Base-by-base conservation (phyloP, 176 grass and related monocot species). In the Ensete glaucum region DNA sequence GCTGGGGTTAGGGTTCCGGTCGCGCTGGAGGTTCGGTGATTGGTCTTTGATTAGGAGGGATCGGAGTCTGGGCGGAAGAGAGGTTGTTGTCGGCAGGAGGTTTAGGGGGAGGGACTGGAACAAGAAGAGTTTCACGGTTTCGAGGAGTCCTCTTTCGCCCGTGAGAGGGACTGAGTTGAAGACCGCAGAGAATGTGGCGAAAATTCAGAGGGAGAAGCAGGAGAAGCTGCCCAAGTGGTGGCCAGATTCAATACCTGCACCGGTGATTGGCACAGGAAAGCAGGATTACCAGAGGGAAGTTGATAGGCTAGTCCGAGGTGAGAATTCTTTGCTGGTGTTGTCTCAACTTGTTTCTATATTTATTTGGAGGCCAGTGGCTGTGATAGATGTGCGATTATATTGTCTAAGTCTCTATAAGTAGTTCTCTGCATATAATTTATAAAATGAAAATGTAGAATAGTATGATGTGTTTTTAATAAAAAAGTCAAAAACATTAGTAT, bases 291-390 rank as follows among this genome's bases (percentile, higher is more conserved):
- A 67, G 23, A 80, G 73, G 52, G 49, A 82, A 12, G 79, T 73
- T 5, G 83, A 92, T 80, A 84, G 81, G 84, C 77, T 92, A 72
- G 86, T 92, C 64, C 86, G 84, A 92, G 86, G 86, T 88, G 21
- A 82, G 77, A 71, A 19, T 25, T 50, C 21, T 63, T 71, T 69
- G 0, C 62, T 24, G 49, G 25, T 23, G 27, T 54, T 62, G 66
- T 53, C 29, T 67, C 5, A 22, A 68, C 13, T 54, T 20, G 11
- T 67, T 56, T 1, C 2, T 52, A 8, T 73, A 62, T 48, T 34
- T 52, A 5, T 34, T 58, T 77, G 51, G 64, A 24, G 13, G 66
- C 59, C 64, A 27, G 2, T 43, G 34, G 34, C 34, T 43, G 34
- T 65, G 23, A 24, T 12, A 12, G 1, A 65, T 26, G 5, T 43